A percentile compares a stretch with the other conserved stretches of the same genome.
phyloP scores from a whole-genome alignment of 129 eudicot species.

The Artemisia argyi region DNA sequence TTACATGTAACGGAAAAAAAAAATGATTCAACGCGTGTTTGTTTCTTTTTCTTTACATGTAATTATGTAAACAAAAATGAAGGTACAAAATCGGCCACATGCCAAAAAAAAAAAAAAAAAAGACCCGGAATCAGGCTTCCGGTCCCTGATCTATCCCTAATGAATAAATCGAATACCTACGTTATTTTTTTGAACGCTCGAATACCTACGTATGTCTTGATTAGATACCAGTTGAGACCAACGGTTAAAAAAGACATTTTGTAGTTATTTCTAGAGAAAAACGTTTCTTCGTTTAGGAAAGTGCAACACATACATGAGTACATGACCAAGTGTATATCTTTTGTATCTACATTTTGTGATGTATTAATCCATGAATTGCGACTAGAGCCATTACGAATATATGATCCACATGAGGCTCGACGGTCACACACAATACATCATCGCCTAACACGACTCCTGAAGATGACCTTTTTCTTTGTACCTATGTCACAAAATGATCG shows the following conservation, averaged over 20 bases:
- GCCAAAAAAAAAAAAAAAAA: background rate
- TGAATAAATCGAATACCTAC: constrained; percentile 1
- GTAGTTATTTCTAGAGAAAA: background rate
- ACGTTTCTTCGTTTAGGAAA: background rate
- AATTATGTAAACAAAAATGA: background rate
- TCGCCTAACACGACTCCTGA: constrained; percentile 57
- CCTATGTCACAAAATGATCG: constrained; percentile 30
- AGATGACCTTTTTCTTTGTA: constrained; percentile 49
- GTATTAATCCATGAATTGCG: constrained; percentile 54
- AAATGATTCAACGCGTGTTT: too few relatives aligned
- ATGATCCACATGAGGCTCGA: constrained; percentile 67
- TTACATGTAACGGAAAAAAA: too few relatives aligned
- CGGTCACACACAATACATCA: constrained; percentile 55
- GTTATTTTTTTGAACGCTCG: too few relatives aligned
- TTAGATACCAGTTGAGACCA: background rate
- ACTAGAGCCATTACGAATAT: constrained; percentile 65
- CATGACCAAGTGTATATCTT: background rate
- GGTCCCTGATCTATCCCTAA: background rate
- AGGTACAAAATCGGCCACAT: background rate
- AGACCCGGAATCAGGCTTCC: constrained; percentile 4
- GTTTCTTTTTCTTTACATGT: background rate
- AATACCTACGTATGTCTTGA: background rate
- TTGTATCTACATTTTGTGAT: constrained; percentile 45
- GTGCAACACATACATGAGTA: background rate
- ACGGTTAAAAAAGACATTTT: background rate